Conservation (phyloP, 2,329 filamentous ascomycete genomes). For the Parastagonospora nodorum region DNA sequence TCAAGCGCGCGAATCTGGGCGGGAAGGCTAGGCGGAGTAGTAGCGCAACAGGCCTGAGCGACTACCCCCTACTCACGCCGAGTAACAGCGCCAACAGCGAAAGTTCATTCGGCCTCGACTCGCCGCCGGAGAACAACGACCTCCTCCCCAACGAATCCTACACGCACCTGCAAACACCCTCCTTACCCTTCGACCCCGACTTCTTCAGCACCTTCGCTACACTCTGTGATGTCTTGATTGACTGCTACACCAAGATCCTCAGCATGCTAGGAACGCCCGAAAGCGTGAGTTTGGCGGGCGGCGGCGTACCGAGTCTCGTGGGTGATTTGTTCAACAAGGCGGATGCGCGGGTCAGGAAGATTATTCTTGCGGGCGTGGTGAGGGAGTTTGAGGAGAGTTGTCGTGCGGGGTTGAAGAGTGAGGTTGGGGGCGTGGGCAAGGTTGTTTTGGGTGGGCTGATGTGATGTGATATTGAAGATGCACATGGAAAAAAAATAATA, state of each 20-base stretch:
- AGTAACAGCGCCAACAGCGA: slow-evolving; percentile 29
- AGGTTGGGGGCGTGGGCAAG: slow-evolving; percentile 84
- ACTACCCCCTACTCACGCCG: slow-evolving; percentile 27
- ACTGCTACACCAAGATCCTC: slow-evolving; percentile 83
- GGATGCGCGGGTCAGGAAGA: slow-evolving; percentile 82
- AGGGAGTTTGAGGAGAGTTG: slow-evolving; percentile 93
- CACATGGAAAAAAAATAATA: too few species aligned
- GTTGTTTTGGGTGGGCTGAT: slow-evolving; percentile 88
- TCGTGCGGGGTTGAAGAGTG: slow-evolving; percentile 73
- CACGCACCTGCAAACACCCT: slow-evolving; percentile 84
- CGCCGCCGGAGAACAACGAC: slow-evolving; percentile 39
- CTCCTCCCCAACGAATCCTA: slow-evolving; percentile 77
- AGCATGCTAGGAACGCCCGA: slow-evolving; percentile 75
- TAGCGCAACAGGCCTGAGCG: slow-evolving; percentile 58
- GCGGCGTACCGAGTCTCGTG: slow-evolving; percentile 51
- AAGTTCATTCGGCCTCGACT: slow-evolving; percentile 25
- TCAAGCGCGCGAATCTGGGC: slow-evolving; percentile 50
- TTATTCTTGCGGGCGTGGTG: slow-evolving; percentile 83
- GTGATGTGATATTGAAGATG: slow-evolving; percentile 48
- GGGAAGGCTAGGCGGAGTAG: slow-evolving; percentile 58
- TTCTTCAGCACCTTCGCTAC: slow-evolving; percentile 97
- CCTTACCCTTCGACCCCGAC: slow-evolving; percentile 92
- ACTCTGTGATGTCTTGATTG: slow-evolving; percentile 91
- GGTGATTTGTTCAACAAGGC: slow-evolving; percentile 90
- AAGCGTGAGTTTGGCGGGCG: slow-evolving; percentile 28